Evolutionary conservation across 768 basidiomycete genomes (phyloP), one percentile per base, ranked within the genome.

Genomic region (Kwoniella dendrophila): DNA sequence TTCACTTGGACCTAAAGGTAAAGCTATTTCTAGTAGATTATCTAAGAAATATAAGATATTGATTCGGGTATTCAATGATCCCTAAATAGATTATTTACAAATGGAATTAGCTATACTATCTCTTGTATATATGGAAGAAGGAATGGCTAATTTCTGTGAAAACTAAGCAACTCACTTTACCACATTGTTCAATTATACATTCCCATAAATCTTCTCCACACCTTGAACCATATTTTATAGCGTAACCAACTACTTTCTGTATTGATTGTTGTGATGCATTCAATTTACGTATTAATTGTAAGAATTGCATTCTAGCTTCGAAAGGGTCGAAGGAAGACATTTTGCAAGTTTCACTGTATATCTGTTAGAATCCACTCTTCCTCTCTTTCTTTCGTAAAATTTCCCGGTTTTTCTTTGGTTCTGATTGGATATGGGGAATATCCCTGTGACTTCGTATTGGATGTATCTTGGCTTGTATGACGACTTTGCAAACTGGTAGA

Each of bases 181-280:
- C 87, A 66, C 88, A 91, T 80, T 94, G 90, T 74, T 95, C 92
- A 26, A 92, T 80, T 38, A 95, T 85, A 69, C 92, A 94, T 69
- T 94, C 92, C 93, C 92, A 95, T 11, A 95, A 78, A 77, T 96
- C 92, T 71, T 95, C 92, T 5, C 90, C 92, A 58, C 91, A 93
- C 59, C 84, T 84, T 4, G 87, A 82, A 56, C 88, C 92, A 72
- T 89, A 87, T 76, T 92, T 92, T 57, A 93, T 82, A 0, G 91
- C 90, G 71, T 87, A 94, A 8, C 84, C 83, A 32, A 94, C 92
- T 34, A 90, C 88, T 77, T 88, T 90, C 78, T 90, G 89, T 55
- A 94, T 93, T 12, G 90, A 92, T 71, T 86, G 87, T 72, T 92
- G 90, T 29, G 90, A 89, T 83, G 89, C 89, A 68, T 86, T 87